phyloP scores from a whole-genome alignment of 2,329 filamentous ascomycete genomes.

The Ophiostoma ips region DNA sequence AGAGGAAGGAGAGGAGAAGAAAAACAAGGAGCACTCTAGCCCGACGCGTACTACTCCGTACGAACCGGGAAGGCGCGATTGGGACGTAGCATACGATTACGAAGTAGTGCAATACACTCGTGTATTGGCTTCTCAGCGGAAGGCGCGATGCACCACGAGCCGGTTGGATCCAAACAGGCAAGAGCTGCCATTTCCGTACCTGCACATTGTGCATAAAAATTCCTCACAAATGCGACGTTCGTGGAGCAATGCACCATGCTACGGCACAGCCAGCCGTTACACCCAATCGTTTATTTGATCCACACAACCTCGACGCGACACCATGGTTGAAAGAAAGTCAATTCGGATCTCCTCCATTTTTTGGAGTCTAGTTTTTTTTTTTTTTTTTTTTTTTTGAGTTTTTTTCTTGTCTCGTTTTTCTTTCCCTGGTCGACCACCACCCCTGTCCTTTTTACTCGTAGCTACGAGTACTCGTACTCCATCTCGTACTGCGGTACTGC shows the following conservation, averaged over 20 bases:
- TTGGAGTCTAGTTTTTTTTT: neutral
- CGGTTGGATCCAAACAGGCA: neutral
- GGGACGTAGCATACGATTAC: neutral
- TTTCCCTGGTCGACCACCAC: neutral
- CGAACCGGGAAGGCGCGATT: neutral
- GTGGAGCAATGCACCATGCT: neutral
- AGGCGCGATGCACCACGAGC: neutral
- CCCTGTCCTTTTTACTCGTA: neutral
- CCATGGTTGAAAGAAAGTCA: neutral
- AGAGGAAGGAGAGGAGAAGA: neutral
- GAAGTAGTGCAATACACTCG: neutral
- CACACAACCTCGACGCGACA: constrained; percentile 9
- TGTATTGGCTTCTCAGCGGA: neutral
- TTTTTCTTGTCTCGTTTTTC: neutral
- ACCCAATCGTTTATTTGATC: neutral
- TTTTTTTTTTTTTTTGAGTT: neutral
- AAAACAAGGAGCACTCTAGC: neutral
- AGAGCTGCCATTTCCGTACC: neutral
- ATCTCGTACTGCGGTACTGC: too few species aligned
- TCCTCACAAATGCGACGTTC: neutral
- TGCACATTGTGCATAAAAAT: neutral
- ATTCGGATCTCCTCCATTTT: neutral
- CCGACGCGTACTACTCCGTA: too few species aligned
- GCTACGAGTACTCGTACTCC: too few species aligned
- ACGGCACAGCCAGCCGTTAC: neutral